These are phyloP conservation scores for Cutaneotrichosporon sp. DNA, from an alignment of 1,284 basidiomycete species.

Conservation along the genomic window DNA sequence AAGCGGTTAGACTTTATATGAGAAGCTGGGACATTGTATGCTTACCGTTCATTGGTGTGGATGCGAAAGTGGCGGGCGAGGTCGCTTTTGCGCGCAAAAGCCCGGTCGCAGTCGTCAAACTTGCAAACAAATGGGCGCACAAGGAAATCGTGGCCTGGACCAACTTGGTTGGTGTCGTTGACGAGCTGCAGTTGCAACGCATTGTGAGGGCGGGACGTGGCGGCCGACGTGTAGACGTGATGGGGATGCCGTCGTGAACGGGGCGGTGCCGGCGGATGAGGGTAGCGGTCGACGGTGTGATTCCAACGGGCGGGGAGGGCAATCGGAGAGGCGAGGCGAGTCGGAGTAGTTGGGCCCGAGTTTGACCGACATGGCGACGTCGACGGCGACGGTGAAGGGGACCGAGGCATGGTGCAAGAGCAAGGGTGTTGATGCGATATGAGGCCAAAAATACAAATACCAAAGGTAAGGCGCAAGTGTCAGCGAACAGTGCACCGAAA, in stretches of 20 bases:
- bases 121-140: slow-evolving; percentile 45
- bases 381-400: neutral
- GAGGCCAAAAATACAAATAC: neutral
- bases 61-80: slow-evolving; percentile 51
- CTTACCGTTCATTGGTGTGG: slow-evolving; percentile 48
- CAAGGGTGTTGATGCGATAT: neutral
- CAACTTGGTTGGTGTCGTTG: slow-evolving; percentile 41
- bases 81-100: slow-evolving; percentile 52
- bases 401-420: no score
- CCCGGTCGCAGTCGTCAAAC: slow-evolving; percentile 47
- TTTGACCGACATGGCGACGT: neutral
- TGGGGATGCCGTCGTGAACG: neutral
- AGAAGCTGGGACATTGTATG: neutral
- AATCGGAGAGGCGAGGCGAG: slow-evolving; percentile 5
- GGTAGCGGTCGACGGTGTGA: neutral
- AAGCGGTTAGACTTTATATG: neutral
- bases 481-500: slow-evolving; percentile 2
- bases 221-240: neutral
- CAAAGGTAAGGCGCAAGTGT: neutral
- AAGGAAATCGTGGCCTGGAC: slow-evolving; percentile 32
- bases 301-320: neutral
- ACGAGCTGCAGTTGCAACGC: slow-evolving; percentile 32
- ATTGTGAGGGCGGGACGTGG: neutral
- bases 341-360: neutral
- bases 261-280: neutral